phyloP scores from a whole-genome alignment of 2,329 filamentous ascomycete genomes.

The Calonectria ilicicola region DNA sequence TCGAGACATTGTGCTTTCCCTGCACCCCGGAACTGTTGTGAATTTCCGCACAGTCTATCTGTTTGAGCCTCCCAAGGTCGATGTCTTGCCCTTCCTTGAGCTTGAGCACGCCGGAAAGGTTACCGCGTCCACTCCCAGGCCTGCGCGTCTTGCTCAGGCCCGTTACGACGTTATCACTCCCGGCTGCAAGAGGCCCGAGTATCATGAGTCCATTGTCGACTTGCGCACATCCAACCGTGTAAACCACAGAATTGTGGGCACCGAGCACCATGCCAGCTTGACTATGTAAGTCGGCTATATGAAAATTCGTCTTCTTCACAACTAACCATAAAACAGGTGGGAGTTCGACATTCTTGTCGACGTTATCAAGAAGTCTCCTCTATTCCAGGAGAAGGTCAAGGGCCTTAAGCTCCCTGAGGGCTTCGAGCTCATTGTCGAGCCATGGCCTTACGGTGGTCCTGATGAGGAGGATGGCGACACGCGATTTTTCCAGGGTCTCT shows the following conservation, averaged over 20 bases:
- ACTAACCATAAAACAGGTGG: conserved; percentile 33
- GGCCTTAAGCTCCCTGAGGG: conserved; percentile 43
- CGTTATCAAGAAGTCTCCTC: conserved; percentile 41
- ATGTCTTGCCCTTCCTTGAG: conserved; percentile 60
- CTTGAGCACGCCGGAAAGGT: conserved; percentile 51
- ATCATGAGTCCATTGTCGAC: conserved; percentile 52
- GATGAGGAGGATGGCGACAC: conserved; percentile 45
- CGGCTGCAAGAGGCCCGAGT: conserved; percentile 34
- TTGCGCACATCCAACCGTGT: conserved; percentile 40
- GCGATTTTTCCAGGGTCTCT: conserved; percentile 49
- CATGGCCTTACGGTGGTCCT: conserved; percentile 49
- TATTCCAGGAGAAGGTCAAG: conserved; percentile 47
- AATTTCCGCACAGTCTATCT: conserved; percentile 65
- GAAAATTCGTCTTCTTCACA: neutral
- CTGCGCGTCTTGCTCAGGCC: conserved; percentile 55
- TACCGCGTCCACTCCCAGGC: conserved; percentile 41
- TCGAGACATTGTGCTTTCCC: conserved; percentile 46
- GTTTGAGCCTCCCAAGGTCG: conserved; percentile 61
- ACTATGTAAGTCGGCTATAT: conserved; percentile 39
- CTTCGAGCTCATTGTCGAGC: conserved; percentile 48
- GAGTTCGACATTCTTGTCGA: conserved; percentile 52
- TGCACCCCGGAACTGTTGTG: conserved; percentile 44
- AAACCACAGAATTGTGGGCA: conserved; percentile 42
- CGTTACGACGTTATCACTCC: conserved; percentile 52
- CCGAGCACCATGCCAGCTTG: conserved; percentile 46